phyloP scores from a whole-genome alignment of 352 stramenopile species.

The Phytopythium mirpurense region DNA sequence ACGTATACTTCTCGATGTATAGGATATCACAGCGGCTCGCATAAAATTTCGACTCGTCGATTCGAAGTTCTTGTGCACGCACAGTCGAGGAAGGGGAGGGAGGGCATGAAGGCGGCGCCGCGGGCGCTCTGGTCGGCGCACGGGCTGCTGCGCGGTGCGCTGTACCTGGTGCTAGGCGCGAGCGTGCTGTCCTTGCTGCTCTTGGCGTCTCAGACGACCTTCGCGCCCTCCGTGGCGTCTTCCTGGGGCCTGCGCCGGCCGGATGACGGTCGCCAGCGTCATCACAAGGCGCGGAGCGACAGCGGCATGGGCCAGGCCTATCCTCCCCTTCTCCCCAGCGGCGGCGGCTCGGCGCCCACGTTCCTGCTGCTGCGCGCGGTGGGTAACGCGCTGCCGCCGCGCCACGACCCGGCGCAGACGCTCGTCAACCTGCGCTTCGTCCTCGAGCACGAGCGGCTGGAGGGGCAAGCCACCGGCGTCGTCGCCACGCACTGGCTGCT shows the following conservation, averaged over 20 bases:
- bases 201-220: conserved; percentile 17
- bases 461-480: conserved; percentile 12
- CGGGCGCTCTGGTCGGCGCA: conserved; percentile 4
- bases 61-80: too few species aligned
- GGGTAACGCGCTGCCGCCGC: conserved; percentile 46
- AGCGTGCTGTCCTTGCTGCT: conserved; percentile 20
- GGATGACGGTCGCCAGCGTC: background rate
- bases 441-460: conserved; percentile 41
- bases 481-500: conserved; percentile 44
- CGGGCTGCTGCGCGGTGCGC: conserved; percentile 11
- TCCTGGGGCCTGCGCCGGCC: background rate
- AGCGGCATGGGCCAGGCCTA: background rate
- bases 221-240: conserved; percentile 5
- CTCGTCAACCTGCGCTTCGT: conserved; percentile 45
- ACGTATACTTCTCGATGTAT: too few species aligned
- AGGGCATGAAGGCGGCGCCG: conserved; percentile 1
- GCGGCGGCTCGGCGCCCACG: conserved; percentile 6
- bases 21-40: too few species aligned
- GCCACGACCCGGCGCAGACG: conserved; percentile 32
- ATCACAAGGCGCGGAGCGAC: background rate
- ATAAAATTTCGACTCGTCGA: too few species aligned
- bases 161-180: conserved; percentile 13
- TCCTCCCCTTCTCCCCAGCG: background rate
- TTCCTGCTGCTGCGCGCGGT: conserved; percentile 38
- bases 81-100: too few species aligned